Conservation (phyloP, 2,329 filamentous ascomycete genomes). For the Claviceps spartinae region DNA sequence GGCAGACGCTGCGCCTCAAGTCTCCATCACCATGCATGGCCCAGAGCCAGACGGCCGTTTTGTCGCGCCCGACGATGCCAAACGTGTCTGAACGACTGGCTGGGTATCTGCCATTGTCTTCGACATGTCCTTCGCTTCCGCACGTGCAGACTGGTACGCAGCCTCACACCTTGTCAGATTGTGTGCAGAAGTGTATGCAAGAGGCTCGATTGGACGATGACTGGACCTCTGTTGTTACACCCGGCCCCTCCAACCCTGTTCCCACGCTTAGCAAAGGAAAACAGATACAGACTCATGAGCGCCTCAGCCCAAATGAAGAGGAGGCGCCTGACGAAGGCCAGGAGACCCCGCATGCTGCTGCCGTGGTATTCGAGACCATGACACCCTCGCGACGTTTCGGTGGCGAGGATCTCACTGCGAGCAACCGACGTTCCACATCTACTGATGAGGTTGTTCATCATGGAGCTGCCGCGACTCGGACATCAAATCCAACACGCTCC, state of each 20-base stretch:
- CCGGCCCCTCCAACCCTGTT: not conserved
- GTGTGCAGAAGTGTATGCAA: not conserved
- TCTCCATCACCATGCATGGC: conserved; percentile 5
- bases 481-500: not conserved
- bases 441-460: not conserved
- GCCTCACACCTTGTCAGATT: conserved; percentile 2
- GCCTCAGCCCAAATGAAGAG: not conserved
- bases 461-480: not conserved
- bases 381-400: not conserved
- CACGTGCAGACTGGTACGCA: not conserved
- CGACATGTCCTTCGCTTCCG: conserved; percentile 4
- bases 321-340: not conserved
- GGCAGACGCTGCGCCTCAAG: not conserved
- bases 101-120: conserved; percentile 5
- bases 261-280: not conserved
- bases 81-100: conserved; percentile 3
- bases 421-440: not conserved
- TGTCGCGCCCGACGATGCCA: conserved; percentile 3
- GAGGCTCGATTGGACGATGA: not conserved
- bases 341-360: not conserved
- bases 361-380: not conserved
- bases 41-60: conserved; percentile 3
- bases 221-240: not conserved
- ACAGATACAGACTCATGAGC: not conserved
- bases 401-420: not conserved